These are phyloP conservation scores for Acidomyces sp. DNA, from an alignment of 495 filamentous ascomycete genomes.

Conservation along the genomic window DNA sequence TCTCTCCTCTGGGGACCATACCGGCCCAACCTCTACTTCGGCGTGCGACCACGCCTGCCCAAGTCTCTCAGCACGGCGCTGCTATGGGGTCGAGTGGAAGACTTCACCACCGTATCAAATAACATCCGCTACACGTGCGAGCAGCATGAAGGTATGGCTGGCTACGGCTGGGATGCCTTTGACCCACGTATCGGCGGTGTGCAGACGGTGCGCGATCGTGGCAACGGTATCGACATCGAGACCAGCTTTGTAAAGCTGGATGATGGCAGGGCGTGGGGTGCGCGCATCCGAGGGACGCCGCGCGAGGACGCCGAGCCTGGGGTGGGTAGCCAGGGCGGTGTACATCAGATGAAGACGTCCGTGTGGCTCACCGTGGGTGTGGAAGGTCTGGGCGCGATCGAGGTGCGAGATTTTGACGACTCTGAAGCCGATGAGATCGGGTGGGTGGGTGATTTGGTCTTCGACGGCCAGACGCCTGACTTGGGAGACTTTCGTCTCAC, in stretches of 20 bases:
- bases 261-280: conserved; percentile 79
- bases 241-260: conserved; percentile 90
- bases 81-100: conserved; percentile 82
- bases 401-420: conserved; percentile 40
- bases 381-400: conserved; percentile 61
- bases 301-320: conserved; percentile 46
- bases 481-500: conserved; percentile 78
- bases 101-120: conserved; percentile 60
- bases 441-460: conserved; percentile 56
- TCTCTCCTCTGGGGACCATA: conserved; percentile 88
- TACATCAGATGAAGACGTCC: conserved; percentile 52
- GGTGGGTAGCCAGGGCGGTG: conserved; percentile 7
- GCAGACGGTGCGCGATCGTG: conserved; percentile 78
- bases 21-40: conserved; percentile 90
- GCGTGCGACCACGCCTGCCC: conserved; percentile 73
- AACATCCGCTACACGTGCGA: conserved; percentile 91
- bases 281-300: conserved; percentile 70
- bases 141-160: conserved; percentile 84
- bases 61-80: conserved; percentile 72
- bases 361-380: conserved; percentile 69
- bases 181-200: conserved; percentile 75
- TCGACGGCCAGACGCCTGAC: conserved; percentile 57
- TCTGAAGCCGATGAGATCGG: conserved; percentile 39
- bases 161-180: conserved; percentile 96
- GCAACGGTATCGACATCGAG: conserved; percentile 76